Base-by-base conservation (phyloP, 306 rosid species). In the Sicyos edulis region DNA sequence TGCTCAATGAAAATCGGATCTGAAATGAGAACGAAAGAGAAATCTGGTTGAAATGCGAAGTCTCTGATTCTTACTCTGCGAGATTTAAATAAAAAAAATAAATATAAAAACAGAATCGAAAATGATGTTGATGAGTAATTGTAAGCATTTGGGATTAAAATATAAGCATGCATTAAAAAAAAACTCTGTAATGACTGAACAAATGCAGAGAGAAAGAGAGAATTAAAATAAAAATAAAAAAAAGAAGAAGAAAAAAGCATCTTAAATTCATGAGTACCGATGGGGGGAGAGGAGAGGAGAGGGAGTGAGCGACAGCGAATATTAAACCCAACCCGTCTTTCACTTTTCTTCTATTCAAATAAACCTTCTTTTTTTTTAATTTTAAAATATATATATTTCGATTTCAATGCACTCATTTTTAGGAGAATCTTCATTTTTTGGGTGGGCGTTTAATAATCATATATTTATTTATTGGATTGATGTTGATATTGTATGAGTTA, bases 191-290 rank as follows among this genome's bases (percentile, higher is more conserved):
- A 6, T 21, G 11, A 54, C 17, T n/a, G 22, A 54, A 0, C n/a
- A 11, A 7, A 17, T 12, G 19, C 24, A 54, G 59, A 19, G 59
- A 19, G 21, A 53, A 14, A 4, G 6, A 5, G 4, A 52, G 16
- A 47, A 47, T 12, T 0, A 11, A 47, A 47, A 11, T 9, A 4
- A 22, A 14, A 62, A 16, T 9, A 58, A n/a, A 26, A 4, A 17
- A 45, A 40, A 37, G 26, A 17, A 37, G 6, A 19, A 26, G 13
- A 10, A 24, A 58, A 16, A 29, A 6, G 60, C 60, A 54, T 54
- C 60, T 54, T 12, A n/a, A 57, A 58, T 63, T 64, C 10, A 64
- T 42, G 70, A 64, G 70, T 64, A 40, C 70, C 70, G 52, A 64
- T 64, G 70, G 70, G 47, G n/a, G n/a, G n/a, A n/a, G n/a, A n/a